Base-by-base conservation (phyloP, 495 filamentous ascomycete genomes). In the Penicillium tannophilum region DNA sequence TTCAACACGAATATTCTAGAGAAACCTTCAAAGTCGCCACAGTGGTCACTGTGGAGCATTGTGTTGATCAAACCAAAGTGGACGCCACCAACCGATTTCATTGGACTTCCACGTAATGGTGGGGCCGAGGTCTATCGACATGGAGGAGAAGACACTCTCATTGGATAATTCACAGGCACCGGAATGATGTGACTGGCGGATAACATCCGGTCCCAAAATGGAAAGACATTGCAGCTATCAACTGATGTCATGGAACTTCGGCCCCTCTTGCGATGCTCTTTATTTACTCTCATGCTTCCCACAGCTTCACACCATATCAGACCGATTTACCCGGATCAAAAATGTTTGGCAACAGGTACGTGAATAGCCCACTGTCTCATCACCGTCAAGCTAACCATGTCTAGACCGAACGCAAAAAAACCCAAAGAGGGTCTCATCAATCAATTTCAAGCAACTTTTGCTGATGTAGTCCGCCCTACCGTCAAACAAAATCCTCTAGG, bases 391-490 rank as follows among this genome's bases (percentile, higher is more conserved):
- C 39, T 41, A 41, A 41, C n/a, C 7, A 6, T 41, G 6, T 41
- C 16, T n/a, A 41, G 39, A 41, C 39, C 4, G 14, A 41, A n/a
- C 7, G 12, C 16, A 3, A 4, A 41, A 41, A 41, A 41, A 12
- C 39, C 39, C 14, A n/a, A 41, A 11, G 14, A 41, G 16, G 39
- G 39, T 12, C 16, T 41, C 14, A 56, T 41, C 19, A 42, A 54
- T 7, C 43, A 44, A 30, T 54, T 54, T 20, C 39, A 43, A 17
- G 52, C 19, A 2, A 44, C 35, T 6, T 54, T 54, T 20, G 44
- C 39, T 28, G 39, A 54, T 31, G 28, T 54, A 1, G 39, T 54
- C 11, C 35, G 39, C 0, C 35, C 52, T 7, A 54, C n/a, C 31
- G 3, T 20, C 12, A 31, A 17, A 44, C 10, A 4, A 2, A 14